Evolutionary conservation across 768 basidiomycete genomes (phyloP).

Genomic region (Fibroporia radiculosa): DNA sequence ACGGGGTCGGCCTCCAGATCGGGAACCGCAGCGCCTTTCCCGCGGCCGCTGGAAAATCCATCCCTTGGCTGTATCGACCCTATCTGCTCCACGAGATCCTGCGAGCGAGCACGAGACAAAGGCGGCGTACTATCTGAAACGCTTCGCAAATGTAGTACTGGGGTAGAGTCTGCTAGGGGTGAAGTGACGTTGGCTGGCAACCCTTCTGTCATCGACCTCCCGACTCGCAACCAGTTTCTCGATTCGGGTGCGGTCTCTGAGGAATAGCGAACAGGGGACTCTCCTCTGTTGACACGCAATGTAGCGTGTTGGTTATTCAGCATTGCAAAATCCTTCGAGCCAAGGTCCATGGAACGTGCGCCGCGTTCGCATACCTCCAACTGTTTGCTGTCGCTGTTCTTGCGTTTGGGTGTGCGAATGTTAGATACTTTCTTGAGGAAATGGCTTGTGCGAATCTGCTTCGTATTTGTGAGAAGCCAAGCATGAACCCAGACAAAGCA

Average conservation of each 20-base stretch:
- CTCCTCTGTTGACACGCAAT: conserved; percentile 2
- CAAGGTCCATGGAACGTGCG: conserved; percentile 19
- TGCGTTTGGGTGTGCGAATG: conserved; percentile 8
- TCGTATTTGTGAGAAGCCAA: conserved; percentile 7
- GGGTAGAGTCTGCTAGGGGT: no score
- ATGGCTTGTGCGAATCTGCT: conserved; percentile 18
- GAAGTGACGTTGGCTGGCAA: no score
- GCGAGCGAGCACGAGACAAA: no score
- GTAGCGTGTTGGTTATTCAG: background rate
- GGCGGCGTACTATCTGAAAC: no score
- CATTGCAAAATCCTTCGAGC: conserved; percentile 10
- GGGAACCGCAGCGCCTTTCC: no score
- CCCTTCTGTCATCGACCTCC: no score
- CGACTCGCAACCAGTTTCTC: no score
- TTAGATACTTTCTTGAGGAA: conserved; percentile 21
- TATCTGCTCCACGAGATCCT: no score
- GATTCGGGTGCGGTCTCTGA: background rate
- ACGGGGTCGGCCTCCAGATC: no score
- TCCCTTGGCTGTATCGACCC: no score
- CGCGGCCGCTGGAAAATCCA: no score
- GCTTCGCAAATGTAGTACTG: no score
- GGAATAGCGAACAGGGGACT: background rate
- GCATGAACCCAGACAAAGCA: background rate
- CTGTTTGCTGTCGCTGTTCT: conserved; percentile 12
- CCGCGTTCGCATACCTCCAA: conserved; percentile 4